Base-by-base conservation (phyloP, 2,329 filamentous ascomycete genomes). In the Karstenula rhodostoma region DNA sequence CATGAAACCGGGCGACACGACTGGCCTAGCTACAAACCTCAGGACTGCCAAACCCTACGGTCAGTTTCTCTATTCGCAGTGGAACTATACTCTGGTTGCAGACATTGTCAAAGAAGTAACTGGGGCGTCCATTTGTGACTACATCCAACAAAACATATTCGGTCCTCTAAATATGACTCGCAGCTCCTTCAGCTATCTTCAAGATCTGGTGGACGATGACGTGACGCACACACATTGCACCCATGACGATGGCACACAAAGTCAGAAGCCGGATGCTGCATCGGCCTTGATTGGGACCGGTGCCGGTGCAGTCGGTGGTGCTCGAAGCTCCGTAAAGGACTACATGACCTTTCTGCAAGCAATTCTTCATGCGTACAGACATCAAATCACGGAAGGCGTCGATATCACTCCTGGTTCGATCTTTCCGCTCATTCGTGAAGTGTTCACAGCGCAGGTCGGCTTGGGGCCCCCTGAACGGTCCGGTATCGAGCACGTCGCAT, bases 41-140 rank as follows among this genome's bases (percentile, higher is more conserved):
- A n/a, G 29, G 13, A 10, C 52, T n/a, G 59, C 52, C 15, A 60
- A 48, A 29, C 58, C 57, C 50, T 63, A 49, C 37, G 58, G 35
- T 23, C 57, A 55, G 12, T 68, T 65, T 37, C 50, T 67, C 5
- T 65, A 68, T 50, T 67, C 64, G 12, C 49, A 56, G 42, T 68
- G 64, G 66, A 61, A 62, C 46, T 68, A 64, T 46, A n/a, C 23
- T 5, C 53, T 68, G 7, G n/a, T 56, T 2, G 35, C 9, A 1
- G 29, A 56, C 17, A 25, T 57, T 25, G 46, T 63, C 1, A 48
- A 58, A 17, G 19, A 49, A 43, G 50, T 63, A 17, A 60, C 57
- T 4, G 55, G 56, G 25, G 13, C 25, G 3, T 32, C 49, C 10
- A 19, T 61, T 19, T 23, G 32, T 3, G 22, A 46, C 4, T 50